These are phyloP conservation scores for Verticillium klebahnii DNA, from an alignment of 2,329 filamentous ascomycete species.

Conservation along the genomic window DNA sequence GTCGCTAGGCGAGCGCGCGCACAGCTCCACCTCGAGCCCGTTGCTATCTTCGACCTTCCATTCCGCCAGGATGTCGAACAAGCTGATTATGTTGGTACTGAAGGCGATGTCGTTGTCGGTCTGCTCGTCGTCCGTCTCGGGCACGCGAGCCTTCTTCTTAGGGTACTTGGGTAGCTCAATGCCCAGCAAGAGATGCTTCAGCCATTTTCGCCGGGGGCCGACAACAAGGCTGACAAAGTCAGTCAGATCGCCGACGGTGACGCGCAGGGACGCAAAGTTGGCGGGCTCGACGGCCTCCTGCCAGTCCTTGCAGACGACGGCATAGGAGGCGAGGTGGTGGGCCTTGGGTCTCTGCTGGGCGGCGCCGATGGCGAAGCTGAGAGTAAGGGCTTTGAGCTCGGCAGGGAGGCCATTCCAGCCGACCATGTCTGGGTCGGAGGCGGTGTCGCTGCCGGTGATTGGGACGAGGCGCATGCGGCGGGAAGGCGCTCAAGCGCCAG, in stretches of 20 bases:
- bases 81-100: conserved; percentile 16
- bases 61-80: conserved; percentile 17
- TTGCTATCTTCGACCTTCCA: conserved; percentile 12
- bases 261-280: conserved; percentile 16
- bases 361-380: conserved; percentile 1
- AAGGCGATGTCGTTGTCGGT: conserved; percentile 19
- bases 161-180: conserved; percentile 18
- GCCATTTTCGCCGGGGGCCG: conserved; percentile 14
- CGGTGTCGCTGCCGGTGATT: not conserved
- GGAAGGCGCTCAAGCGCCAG: not conserved
- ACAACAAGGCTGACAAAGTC: conserved; percentile 16
- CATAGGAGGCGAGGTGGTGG: conserved; percentile 12
- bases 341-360: not conserved
- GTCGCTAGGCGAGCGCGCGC: conserved; percentile 17
- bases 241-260: conserved; percentile 13
- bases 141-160: conserved; percentile 10
- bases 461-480: conserved; percentile 1
- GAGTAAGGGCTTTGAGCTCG: conserved; percentile 11
- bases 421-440: conserved; percentile 7
- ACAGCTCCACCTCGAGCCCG: conserved; percentile 18
- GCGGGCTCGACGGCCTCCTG: conserved; percentile 18
- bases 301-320: conserved; percentile 21
- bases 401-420: conserved; percentile 13
- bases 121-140: conserved; percentile 18
- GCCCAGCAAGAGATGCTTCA: conserved; percentile 15